Evolutionary conservation across 2,329 filamentous ascomycete species (phyloP).

Genomic region (Fusarium gaditjirri): DNA sequence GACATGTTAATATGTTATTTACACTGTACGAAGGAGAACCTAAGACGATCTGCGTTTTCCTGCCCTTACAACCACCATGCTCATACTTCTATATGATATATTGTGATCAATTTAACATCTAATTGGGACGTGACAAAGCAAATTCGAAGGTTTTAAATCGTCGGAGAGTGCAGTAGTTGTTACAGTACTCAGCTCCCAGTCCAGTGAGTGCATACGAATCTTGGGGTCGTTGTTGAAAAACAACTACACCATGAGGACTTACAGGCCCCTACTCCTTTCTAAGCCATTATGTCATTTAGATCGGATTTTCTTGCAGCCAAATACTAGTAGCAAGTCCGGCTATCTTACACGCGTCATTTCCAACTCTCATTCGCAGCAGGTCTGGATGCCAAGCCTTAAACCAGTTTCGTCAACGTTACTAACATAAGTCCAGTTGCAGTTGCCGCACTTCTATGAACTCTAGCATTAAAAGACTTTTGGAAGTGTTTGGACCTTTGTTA

Average conservation of each 20-base stretch:
- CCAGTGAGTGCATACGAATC: not conserved
- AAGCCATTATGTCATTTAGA: too few relatives aligned
- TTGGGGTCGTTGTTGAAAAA: not conserved
- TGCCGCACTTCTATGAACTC: too few relatives aligned
- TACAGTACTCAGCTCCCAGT: not conserved
- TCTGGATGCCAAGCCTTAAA: not conserved
- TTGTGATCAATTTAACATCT: fast-evolving
- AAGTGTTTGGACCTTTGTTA: not conserved
- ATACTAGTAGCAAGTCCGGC: too few relatives aligned
- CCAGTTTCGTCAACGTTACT: not conserved
- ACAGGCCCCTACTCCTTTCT: not conserved
- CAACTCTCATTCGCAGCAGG: not conserved
- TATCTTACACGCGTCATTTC: not conserved
- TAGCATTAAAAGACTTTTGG: not conserved
- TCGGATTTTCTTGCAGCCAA: not conserved
- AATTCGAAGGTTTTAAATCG: fast-evolving
- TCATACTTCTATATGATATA: not conserved
- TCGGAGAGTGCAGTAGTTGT: not conserved
- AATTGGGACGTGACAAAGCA: not conserved
- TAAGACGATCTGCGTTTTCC: not conserved
- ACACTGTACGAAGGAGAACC: not conserved
- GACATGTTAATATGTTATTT: fast-evolving
- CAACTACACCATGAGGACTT: too few relatives aligned
- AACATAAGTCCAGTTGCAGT: not conserved
- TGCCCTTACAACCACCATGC: not conserved